Base-by-base conservation (phyloP, 768 basidiomycete genomes). In the Austroboletus festivus region DNA sequence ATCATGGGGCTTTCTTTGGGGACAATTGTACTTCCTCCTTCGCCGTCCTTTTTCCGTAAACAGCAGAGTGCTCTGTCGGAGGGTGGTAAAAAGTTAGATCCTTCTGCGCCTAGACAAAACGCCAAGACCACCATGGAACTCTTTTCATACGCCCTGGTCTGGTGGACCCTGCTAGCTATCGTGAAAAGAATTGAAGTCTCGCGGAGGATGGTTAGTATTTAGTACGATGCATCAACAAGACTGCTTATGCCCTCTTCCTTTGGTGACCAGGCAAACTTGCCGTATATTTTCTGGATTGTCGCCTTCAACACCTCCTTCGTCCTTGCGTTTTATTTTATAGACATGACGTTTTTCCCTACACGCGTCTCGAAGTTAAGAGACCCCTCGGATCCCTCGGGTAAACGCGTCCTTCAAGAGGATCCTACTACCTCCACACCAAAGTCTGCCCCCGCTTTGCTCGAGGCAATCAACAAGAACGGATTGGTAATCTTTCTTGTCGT, bases 231-330 rank as follows among this genome's bases (percentile, higher is more conserved):
- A 22, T 24, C 34, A 23, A 21, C 9, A 20, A 26, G 21, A 39
- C 12, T 28, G 12, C 44, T 60, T 18, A 51, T 34, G 26, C 33
- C 15, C 24, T 52, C 21, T 39, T 33, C 19, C n/a, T 37, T 16
- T 13, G 31, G 7, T 56, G n/a, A n/a, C n/a, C n/a, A 94, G 93
- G 89, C 85, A 38, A 97, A 98, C 60, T 57, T 92, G 24, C 77
- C 88, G 4, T 98, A 99, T 67, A 82, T 93, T 30, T 67, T 93
- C 16, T 97, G 94, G 93, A 78, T 88, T 8, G 78, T 81, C 1
- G 93, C 90, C 10, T 95, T 81, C 80, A 98, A 97, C 63, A 84
- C 85, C 0, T 78, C 83, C 3, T 93, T 93, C 71, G 70, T 97
- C 15, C 74, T 93, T 5, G 82, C 79, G 12, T 95, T 96, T 69